These are phyloP conservation scores for Nepenthes mirabilis DNA, from an alignment of 148 eudicot species.

Conservation along the genomic window DNA sequence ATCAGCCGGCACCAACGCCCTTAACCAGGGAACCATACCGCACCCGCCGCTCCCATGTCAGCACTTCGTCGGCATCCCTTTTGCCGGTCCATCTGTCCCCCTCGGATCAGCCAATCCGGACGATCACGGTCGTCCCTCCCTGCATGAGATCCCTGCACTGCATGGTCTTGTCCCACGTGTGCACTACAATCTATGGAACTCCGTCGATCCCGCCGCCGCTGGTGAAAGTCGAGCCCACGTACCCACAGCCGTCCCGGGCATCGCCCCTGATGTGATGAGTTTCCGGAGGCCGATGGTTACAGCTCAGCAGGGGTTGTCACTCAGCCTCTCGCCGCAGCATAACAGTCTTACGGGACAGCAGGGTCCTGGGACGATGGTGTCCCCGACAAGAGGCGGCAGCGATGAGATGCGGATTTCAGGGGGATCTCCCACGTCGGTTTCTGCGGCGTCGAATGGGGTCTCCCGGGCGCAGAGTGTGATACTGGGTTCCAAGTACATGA, in stretches of 20 bases:
- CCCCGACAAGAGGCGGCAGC: slow-evolving; percentile 2
- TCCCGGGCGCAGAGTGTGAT: slow-evolving; percentile 29
- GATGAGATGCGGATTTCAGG: slow-evolving; percentile 11
- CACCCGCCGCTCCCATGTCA: slow-evolving; percentile 26
- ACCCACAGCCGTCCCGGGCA: not conserved
- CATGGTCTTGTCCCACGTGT: slow-evolving; percentile 31
- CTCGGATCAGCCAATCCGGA: slow-evolving; percentile 2
- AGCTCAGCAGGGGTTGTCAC: slow-evolving; percentile 32
- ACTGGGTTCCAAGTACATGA: slow-evolving; percentile 54
- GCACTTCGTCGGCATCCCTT: slow-evolving; percentile 60
- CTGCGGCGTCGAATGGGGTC: slow-evolving; percentile 13
- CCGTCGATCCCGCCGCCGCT: slow-evolving; percentile 9
- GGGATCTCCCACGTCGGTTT: slow-evolving; percentile 17
- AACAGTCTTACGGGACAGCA: slow-evolving; percentile 14
- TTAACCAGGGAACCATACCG: slow-evolving; percentile 3
- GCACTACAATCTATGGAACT: slow-evolving; percentile 48
- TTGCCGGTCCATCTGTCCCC: slow-evolving; percentile 12
- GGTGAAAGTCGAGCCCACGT: not conserved
- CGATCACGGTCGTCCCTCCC: slow-evolving; percentile 13
- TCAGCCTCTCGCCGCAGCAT: slow-evolving; percentile 50
- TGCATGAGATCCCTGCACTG: slow-evolving; percentile 17
- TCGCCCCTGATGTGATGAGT: not conserved
- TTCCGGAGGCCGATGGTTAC: slow-evolving; percentile 7
- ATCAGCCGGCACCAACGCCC: slow-evolving; percentile 14
- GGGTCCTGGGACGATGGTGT: slow-evolving; percentile 15